These are phyloP conservation scores for Acacia melanoxylon DNA, from an alignment of 306 rosid genomes.

Conservation along the genomic window DNA sequence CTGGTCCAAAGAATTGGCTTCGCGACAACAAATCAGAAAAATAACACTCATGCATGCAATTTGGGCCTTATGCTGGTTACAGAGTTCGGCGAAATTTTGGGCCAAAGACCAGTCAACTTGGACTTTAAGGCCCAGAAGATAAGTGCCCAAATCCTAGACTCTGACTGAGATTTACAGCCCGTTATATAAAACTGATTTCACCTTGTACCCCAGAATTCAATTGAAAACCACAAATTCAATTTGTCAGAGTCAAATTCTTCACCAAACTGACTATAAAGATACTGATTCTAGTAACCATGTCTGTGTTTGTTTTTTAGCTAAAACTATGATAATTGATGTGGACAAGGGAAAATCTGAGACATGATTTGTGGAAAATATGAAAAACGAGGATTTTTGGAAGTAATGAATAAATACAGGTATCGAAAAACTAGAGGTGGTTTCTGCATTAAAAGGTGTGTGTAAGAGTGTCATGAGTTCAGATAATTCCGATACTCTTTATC, in stretches of 20 bases:
- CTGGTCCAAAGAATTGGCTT: background rate
- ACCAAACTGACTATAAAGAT: background rate
- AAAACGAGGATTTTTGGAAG: background rate
- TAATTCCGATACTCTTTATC: slow-evolving; percentile 6
- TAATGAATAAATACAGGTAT: background rate
- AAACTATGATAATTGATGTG: background rate
- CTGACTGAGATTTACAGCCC: background rate
- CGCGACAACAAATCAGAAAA: background rate
- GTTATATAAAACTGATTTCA: background rate
- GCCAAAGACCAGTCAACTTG: background rate
- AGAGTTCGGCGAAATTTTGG: background rate
- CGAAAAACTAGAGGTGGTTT: background rate
- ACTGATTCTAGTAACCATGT: background rate
- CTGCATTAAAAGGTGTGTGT: background rate
- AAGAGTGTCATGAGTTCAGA: background rate
- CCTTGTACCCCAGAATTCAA: background rate
- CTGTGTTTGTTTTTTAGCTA: background rate
- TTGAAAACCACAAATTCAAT: background rate
- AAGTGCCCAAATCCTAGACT: background rate
- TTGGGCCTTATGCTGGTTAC: background rate
- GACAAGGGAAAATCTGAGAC: background rate
- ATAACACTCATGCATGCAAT: background rate
- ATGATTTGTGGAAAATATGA: background rate
- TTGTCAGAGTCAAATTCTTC: background rate
- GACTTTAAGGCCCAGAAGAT: background rate